These are phyloP conservation scores for Eucalyptus marginata DNA, from an alignment of 345 rosid genomes.

Conservation along the genomic window DNA sequence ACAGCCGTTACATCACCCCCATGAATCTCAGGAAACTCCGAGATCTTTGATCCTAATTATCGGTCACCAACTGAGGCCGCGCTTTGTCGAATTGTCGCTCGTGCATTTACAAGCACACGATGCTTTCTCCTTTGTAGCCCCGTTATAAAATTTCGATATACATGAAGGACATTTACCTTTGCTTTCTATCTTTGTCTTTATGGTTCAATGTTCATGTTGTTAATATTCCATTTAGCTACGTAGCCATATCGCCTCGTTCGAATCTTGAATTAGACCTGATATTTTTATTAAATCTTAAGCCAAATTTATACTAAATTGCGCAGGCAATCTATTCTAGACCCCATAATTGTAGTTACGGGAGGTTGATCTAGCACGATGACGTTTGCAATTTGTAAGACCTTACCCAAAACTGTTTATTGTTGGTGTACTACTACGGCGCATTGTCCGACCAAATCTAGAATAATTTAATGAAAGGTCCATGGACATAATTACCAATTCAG, in stretches of 20 bases:
- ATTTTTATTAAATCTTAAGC: not conserved
- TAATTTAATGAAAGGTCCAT: not conserved
- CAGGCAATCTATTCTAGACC: not conserved
- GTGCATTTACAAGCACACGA: not conserved
- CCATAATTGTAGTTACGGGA: not conserved
- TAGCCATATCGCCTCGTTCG: not conserved
- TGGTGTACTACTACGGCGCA: not conserved
- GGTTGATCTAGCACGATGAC: not conserved
- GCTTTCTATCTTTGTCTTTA: not conserved
- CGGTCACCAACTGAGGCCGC: not conserved
- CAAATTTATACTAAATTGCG: not conserved
- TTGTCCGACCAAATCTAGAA: not conserved
- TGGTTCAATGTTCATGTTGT: not conserved
- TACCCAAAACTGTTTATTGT: not conserved
- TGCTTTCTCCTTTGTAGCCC: not conserved
- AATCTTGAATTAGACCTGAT: not conserved
- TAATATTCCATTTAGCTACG: not conserved
- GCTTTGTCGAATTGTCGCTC: not conserved
- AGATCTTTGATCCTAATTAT: constrained; percentile 12
- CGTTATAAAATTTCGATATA: not conserved
- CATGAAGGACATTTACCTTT: not conserved
- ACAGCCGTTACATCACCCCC: constrained; percentile 37
- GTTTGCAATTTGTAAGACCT: not conserved
- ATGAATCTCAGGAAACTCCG: constrained; percentile 65
- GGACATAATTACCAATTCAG: not conserved